These are phyloP conservation scores for Thermomucor indicae-seudaticae DNA, from an alignment of 371 early-diverging fungal species.

Conservation along the genomic window DNA sequence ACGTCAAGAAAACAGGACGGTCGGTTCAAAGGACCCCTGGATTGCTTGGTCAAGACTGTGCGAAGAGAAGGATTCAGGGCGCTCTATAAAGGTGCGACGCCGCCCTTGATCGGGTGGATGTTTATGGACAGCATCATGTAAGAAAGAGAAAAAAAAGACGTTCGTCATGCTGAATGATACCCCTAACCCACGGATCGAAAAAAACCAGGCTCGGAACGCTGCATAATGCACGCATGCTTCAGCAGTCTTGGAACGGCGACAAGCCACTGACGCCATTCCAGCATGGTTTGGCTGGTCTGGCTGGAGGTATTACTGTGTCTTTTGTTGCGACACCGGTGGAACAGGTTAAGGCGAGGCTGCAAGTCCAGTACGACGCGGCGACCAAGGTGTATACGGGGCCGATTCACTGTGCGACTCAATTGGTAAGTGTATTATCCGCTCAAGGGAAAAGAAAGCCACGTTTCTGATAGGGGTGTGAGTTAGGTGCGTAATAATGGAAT, in stretches of 20 bases:
- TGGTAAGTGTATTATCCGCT: slow-evolving; percentile 37
- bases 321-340: slow-evolving; percentile 93
- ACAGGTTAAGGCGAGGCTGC: slow-evolving; percentile 77
- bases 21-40: slow-evolving; percentile 83
- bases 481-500: slow-evolving; percentile 72
- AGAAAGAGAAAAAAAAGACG: not conserved
- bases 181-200: not conserved
- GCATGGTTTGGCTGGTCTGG: slow-evolving; percentile 73
- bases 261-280: slow-evolving; percentile 60
- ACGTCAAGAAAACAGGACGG: slow-evolving; percentile 71
- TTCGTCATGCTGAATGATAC: not conserved
- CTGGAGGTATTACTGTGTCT: slow-evolving; percentile 84
- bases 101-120: slow-evolving; percentile 92
- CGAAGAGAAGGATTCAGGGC: slow-evolving; percentile 77
- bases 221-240: slow-evolving; percentile 69
- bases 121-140: slow-evolving; percentile 86
- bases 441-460: no score
- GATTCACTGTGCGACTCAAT: slow-evolving; percentile 75
- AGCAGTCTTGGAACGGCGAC: slow-evolving; percentile 63
- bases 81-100: slow-evolving; percentile 90
- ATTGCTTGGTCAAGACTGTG: slow-evolving; percentile 73
- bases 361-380: slow-evolving; percentile 84
- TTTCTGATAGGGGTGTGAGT: not conserved
- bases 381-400: slow-evolving; percentile 78
- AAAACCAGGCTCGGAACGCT: slow-evolving; percentile 78